phyloP scores from a whole-genome alignment of 176 grass and related monocot genomes.

The Urochloa ruziziensis region DNA sequence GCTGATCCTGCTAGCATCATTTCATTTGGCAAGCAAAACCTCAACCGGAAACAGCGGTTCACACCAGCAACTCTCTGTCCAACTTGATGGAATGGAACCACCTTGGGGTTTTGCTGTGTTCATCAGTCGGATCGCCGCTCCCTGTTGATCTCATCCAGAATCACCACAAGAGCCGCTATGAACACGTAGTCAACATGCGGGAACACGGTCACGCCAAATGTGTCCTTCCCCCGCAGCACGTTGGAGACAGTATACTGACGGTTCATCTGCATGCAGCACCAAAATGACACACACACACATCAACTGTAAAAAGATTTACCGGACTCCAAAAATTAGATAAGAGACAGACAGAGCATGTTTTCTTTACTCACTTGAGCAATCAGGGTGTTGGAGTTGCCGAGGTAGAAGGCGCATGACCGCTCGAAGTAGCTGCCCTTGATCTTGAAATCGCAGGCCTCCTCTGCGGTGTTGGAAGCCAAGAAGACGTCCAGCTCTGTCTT shows the following conservation, averaged over 20 bases:
- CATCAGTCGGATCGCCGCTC: background rate
- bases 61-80: background rate
- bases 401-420: background rate
- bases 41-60: background rate
- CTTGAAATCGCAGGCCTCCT: slow-evolving; percentile 6
- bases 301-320: background rate
- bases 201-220: slow-evolving; percentile 53
- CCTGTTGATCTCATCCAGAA: slow-evolving; percentile 70
- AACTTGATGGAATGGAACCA: background rate
- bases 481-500: slow-evolving; percentile 71
- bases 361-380: background rate
- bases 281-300: background rate
- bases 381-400: background rate
- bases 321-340: background rate
- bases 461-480: slow-evolving; percentile 51
- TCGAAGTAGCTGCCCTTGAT: slow-evolving; percentile 20
- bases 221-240: slow-evolving; percentile 56
- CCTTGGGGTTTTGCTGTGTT: fast-evolving
- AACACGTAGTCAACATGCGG: slow-evolving; percentile 60
- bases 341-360: no score
- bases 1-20: background rate
- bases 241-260: slow-evolving; percentile 48
- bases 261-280: slow-evolving; percentile 44
- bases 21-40: background rate
- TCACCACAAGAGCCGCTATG: slow-evolving; percentile 55